phyloP scores from a whole-genome alignment of 2,329 filamentous ascomycete genomes.

The Aspergillus chevalieri region DNA sequence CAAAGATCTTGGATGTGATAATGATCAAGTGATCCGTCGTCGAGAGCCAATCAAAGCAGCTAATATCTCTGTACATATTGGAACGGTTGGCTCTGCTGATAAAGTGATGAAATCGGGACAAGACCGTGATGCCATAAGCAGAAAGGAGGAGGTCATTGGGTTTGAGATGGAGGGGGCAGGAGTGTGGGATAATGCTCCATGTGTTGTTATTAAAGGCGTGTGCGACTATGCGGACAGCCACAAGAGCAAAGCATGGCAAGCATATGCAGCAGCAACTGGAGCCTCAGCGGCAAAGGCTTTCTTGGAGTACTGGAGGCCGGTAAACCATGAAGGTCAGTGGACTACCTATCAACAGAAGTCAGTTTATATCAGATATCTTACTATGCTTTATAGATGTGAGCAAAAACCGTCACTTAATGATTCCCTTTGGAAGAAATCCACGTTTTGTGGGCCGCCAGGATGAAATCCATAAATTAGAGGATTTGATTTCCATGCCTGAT shows the following conservation, averaged over 20 bases:
- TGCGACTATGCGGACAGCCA: conserved; percentile 9
- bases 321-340: no score
- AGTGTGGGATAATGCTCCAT: background rate
- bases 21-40: background rate
- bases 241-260: conserved; percentile 8
- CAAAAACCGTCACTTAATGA: conserved; percentile 1
- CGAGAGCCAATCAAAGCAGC: background rate
- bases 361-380: background rate
- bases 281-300: conserved; percentile 7
- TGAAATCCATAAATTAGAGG: conserved; percentile 4
- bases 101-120: conserved; percentile 1
- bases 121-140: background rate
- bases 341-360: no score
- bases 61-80: background rate
- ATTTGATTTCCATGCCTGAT: conserved; percentile 1
- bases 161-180: background rate
- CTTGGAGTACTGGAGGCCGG: background rate
- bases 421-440: conserved; percentile 6
- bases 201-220: conserved; percentile 5
- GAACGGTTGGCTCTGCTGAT: conserved; percentile 1
- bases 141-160: background rate
- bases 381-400: background rate
- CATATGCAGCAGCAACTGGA: conserved; percentile 4
- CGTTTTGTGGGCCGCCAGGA: conserved; percentile 9
- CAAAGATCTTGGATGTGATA: background rate